Conservation (phyloP, 2,329 filamentous ascomycete species). For the Pseudogymnoascus sp. region DNA sequence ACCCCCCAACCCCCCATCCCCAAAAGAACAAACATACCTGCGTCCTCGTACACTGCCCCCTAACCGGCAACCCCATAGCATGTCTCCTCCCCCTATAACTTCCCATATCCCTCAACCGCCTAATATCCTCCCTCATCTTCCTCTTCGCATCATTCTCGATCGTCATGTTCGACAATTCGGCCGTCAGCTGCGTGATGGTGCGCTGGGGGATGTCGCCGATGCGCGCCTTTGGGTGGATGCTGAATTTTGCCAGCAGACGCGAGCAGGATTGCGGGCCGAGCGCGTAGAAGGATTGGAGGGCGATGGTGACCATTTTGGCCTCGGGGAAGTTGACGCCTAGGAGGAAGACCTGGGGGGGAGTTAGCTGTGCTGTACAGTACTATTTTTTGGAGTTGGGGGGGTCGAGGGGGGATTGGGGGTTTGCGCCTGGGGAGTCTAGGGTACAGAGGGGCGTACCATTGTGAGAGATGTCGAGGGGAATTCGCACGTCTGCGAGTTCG, state of each 20-base stretch:
- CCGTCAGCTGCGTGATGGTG: slow-evolving; percentile 74
- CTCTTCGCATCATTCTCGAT: slow-evolving; percentile 83
- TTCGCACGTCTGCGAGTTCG: not conserved
- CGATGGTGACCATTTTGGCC: slow-evolving; percentile 67
- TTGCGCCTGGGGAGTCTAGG: not conserved
- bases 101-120: slow-evolving; percentile 80
- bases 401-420: not conserved
- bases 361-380: not conserved
- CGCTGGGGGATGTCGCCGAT: slow-evolving; percentile 68
- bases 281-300: slow-evolving; percentile 79
- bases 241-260: slow-evolving; percentile 79
- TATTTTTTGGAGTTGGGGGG: not conserved
- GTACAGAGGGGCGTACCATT: slow-evolving; percentile 19
- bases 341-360: slow-evolving; percentile 56
- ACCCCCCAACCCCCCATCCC: slow-evolving; percentile 8
- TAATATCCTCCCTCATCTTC: slow-evolving; percentile 76
- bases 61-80: slow-evolving; percentile 84
- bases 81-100: slow-evolving; percentile 83
- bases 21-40: slow-evolving; percentile 42
- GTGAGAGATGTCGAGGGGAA: slow-evolving; percentile 10
- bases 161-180: slow-evolving; percentile 82
- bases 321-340: slow-evolving; percentile 82
- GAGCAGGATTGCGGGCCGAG: slow-evolving; percentile 64
- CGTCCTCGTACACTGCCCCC: slow-evolving; percentile 80
- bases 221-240: slow-evolving; percentile 76